phyloP scores from a whole-genome alignment of 176 grass and related monocot species.

The Oryza australiensis region DNA sequence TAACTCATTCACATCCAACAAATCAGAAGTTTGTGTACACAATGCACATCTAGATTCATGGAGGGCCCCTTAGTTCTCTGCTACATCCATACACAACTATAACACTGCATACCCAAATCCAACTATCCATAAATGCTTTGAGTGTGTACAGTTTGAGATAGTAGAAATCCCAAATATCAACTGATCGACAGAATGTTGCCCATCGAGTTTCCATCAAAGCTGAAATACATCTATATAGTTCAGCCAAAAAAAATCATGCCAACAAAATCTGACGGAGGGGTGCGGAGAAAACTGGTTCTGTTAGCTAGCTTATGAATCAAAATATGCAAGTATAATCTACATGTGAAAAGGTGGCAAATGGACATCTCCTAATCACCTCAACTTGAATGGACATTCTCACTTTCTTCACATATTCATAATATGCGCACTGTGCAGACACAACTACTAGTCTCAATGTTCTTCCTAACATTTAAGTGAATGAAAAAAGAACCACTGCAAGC shows the following conservation, averaged over 20 bases:
- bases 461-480: neutral
- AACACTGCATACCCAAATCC: neutral
- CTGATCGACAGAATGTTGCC: neutral
- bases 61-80: neutral
- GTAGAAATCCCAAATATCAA: neutral
- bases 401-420: neutral
- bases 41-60: neutral
- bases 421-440: neutral
- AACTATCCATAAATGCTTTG: neutral
- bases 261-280: neutral
- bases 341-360: neutral
- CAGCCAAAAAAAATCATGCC: neutral
- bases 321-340: neutral
- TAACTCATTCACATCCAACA: neutral
- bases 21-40: neutral
- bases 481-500: neutral
- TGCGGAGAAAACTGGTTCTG: neutral
- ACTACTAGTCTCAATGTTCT: neutral
- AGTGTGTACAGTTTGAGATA: neutral
- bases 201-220: neutral
- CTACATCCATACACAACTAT: neutral
- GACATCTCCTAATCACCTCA: neutral
- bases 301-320: neutral
- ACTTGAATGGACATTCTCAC: neutral
- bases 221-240: neutral